Evolutionary conservation across 2,329 filamentous ascomycete species (phyloP), one percentile per base, ranked within the genome.

Genomic region (Ophidiomyces ophidiicola): DNA sequence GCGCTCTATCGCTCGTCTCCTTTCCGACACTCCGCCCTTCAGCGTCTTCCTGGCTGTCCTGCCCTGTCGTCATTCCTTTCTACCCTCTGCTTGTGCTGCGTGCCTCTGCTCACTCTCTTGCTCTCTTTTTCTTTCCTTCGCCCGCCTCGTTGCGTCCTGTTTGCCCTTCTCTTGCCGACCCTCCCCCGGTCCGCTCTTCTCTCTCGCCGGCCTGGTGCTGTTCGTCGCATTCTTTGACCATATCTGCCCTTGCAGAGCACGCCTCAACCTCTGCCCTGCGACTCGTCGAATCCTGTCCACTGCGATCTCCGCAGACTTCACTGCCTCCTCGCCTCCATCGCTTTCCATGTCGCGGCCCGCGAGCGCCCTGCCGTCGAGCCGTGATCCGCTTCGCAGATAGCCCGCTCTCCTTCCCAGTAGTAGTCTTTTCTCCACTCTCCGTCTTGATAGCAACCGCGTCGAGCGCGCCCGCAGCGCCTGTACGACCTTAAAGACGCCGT

Each of bases 41-140:
- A 20, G 34, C 34, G n/a, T 26, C 11, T 21, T 14, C n/a, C 18
- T 6, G 21, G n/a, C 18, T 25, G 10, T 8, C 2, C 19, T 24
- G n/a, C 20, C 6, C 6, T 17, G 11, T 25, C 14, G 15, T 19
- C 28, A 24, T 18, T 32, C 21, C 15, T 32, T 29, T 18, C 21
- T 23, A 15, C 24, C 26, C 12, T 8, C 21, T 32, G n/a, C n/a
- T n/a, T n/a, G n/a, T n/a, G n/a, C n/a, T n/a, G n/a, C n/a, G n/a
- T n/a, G n/a, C n/a, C 32, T 26, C 6, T 36, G 39, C 42, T 32
- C 41, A 44, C 39, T 40, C 41, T 50, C 34, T 35, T 36, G 18
- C 19, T 42, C 15, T 42, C 37, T 38, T 39, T 44, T 46, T 39
- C 45, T 33, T 36, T 40, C 41, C 46, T 49, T 42, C 30, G 41